A percentile compares a stretch with the other conserved stretches of the same genome.
Evolutionary conservation across 768 basidiomycete genomes (phyloP).

Genomic region (Trametes coccinea): DNA sequence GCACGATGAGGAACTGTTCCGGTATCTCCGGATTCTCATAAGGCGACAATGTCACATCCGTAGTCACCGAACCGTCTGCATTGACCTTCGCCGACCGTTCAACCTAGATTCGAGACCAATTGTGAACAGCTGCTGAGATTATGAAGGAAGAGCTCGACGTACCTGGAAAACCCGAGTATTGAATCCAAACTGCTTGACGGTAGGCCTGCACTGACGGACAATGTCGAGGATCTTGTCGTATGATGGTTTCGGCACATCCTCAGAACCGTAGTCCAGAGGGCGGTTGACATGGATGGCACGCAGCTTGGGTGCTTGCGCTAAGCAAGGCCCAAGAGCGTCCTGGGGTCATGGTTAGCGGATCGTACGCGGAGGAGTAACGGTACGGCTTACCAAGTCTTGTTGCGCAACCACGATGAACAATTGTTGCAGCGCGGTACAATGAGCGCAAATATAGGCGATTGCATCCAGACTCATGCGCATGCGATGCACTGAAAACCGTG

Average conservation of each 20-base stretch:
- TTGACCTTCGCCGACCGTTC: conserved; percentile 39
- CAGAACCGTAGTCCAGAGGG: conserved; percentile 20
- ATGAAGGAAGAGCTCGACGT: conserved; percentile 13
- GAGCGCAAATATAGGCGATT: conserved; percentile 53
- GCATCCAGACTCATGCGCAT: conserved; percentile 54
- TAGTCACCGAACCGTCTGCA: conserved; percentile 41
- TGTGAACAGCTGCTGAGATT: neutral
- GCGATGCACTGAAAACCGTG: conserved; percentile 62
- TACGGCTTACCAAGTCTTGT: conserved; percentile 43
- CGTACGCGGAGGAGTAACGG: neutral
- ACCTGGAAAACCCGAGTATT: conserved; percentile 75
- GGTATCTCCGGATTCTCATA: conserved; percentile 71
- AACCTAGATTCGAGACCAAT: conserved; percentile 44
- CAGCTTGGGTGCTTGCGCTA: conserved; percentile 49
- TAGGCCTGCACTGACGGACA: conserved; percentile 49
- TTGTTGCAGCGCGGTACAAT: conserved; percentile 57
- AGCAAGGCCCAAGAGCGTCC: conserved; percentile 41
- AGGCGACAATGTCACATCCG: conserved; percentile 42
- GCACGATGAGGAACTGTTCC: conserved; percentile 70
- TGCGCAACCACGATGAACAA: conserved; percentile 62
- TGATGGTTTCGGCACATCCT: conserved; percentile 23
- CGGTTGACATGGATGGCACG: conserved; percentile 64
- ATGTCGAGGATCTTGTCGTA: conserved; percentile 37
- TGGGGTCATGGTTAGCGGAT: conserved; percentile 22
- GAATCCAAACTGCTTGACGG: conserved; percentile 63